Evolutionary conservation across 1,284 basidiomycete species (phyloP).

Genomic region (Trametes versicolor): DNA sequence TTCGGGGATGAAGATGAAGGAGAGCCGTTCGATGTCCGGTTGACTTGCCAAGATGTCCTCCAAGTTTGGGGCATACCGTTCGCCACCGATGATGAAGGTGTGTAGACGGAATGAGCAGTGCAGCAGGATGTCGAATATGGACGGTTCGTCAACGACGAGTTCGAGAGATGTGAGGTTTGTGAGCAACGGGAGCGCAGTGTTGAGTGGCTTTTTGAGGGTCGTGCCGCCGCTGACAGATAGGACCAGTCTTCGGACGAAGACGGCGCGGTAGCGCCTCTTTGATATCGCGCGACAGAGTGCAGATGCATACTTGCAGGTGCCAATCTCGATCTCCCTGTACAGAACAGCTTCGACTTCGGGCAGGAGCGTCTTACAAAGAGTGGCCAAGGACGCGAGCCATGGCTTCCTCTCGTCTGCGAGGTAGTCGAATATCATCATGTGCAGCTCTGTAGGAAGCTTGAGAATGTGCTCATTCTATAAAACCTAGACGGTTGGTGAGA

Average conservation of each 20-base stretch:
- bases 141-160: not conserved
- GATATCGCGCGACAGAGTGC: constrained; percentile 1
- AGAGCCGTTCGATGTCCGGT: not conserved
- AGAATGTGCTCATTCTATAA: not conserved
- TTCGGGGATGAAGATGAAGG: not conserved
- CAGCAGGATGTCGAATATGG: not conserved
- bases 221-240: not conserved
- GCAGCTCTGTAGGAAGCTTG: not conserved
- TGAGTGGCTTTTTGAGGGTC: not conserved
- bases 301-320: not conserved
- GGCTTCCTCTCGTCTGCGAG: not conserved
- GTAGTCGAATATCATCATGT: not conserved
- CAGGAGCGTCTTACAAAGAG: not conserved
- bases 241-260: not conserved
- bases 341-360: constrained; percentile 6
- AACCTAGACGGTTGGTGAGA: not conserved
- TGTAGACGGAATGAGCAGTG: constrained; percentile 1
- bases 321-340: not conserved
- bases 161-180: not conserved
- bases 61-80: not conserved
- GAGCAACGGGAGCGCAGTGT: not conserved
- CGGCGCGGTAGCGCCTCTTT: not conserved
- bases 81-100: not conserved
- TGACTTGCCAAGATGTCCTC: not conserved
- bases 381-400: constrained; percentile 5